Base-by-base conservation (phyloP, 1,284 basidiomycete species). In the Acaromyces ingoldii region DNA sequence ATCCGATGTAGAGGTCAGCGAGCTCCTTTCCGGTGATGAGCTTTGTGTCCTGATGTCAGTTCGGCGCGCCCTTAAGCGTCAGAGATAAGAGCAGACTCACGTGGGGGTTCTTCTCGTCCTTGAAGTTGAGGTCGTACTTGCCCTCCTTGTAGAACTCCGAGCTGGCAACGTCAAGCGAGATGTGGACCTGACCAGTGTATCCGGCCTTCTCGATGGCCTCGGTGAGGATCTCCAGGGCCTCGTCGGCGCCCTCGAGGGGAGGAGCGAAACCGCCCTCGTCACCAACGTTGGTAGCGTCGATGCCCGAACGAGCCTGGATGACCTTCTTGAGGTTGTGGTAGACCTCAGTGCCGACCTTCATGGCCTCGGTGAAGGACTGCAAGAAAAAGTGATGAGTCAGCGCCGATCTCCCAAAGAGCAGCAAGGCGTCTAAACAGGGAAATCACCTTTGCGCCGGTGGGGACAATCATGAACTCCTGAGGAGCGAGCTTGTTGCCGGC, bases 111-210 rank as follows among this genome's bases (percentile, higher is more conserved):
- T 97, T 95, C 78, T 93, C 88, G 85, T 97, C 97, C 85, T 98
- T 91, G 84, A 93, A 96, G 83, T 98, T 92, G 59, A 98, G 81
- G 78, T 98, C 93, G 81, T 99, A 98, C 82, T 97, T 97, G 77
- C 92, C 93, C 21, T 97, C 91, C 85, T 97, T 98, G 88, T 91
- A 99, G 83, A 99, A 98, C 80, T 99, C 95, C 77, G 93, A 98
- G 19, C 92, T 96, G 58, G 95, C 93, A 61, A 98, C 95, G 73
- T 98, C 95, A 68, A 99, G 89, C 63, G 89, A 93, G 77, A 99
- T 98, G 81, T 96, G 90, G 79, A 99, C 86, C 82, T 95, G 92
- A 76, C 91, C 93, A 77, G 93, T 88, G 80, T 97, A 98, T 40
- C 95, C 95, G 39, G 93, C 92, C 81, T 91, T 89, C 79, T 88